Evolutionary conservation across 208 protist genomes (phyloP).

Genomic region (Acanthamoeba lenticulata): DNA sequence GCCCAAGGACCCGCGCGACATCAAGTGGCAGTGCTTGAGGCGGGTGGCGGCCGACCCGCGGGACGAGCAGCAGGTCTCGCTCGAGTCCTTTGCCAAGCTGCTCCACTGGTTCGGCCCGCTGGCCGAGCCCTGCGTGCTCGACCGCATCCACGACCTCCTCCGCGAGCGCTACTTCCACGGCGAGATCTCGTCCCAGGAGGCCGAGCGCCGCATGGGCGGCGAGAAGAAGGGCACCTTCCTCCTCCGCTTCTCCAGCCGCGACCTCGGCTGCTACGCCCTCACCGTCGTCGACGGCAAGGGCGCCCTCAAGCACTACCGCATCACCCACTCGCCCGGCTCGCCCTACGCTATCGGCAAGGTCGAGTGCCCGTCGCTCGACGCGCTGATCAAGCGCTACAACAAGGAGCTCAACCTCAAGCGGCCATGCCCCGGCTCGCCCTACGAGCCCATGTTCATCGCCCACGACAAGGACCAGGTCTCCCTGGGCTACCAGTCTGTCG

Average conservation of each 20-base stretch:
- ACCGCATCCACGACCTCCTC: conserved; percentile 62
- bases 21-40: conserved; percentile 51
- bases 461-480: conserved; percentile 43
- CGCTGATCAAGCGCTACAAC: conserved; percentile 60
- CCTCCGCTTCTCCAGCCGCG: conserved; percentile 58
- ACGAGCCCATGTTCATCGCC: conserved; percentile 58
- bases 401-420: conserved; percentile 69
- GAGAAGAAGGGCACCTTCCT: conserved; percentile 69
- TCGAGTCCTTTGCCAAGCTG: conserved; percentile 65
- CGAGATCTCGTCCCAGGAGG: conserved; percentile 58
- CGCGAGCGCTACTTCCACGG: conserved; percentile 55
- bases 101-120: conserved; percentile 64
- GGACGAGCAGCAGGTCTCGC: conserved; percentile 17
- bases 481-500: conserved; percentile 45
- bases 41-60: background rate
- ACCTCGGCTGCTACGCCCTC: conserved; percentile 60
- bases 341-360: conserved; percentile 65
- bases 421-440: conserved; percentile 60
- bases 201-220: conserved; percentile 39
- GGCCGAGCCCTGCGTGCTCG: background rate
- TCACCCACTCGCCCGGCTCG: conserved; percentile 30
- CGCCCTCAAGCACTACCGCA: conserved; percentile 64
- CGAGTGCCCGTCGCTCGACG: conserved; percentile 48
- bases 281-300: conserved; percentile 56
- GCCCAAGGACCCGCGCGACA: conserved; percentile 54